Base-by-base conservation (phyloP, 345 rosid species). In the Citrus sinensis region DNA sequence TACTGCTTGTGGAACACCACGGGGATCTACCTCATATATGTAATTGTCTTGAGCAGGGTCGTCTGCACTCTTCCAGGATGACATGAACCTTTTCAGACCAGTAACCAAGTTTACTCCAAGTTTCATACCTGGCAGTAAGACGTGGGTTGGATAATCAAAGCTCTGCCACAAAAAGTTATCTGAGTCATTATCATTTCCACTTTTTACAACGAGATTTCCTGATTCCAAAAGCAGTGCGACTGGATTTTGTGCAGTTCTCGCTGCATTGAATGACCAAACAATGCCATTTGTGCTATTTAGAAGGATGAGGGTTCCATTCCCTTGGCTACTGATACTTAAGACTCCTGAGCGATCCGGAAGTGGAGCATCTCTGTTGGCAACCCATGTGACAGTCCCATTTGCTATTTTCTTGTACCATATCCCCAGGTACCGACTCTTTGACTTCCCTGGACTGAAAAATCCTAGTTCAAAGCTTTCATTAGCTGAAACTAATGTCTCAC, bases 131-230 rank as follows among this genome's bases (percentile, higher is more conserved):
- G 91, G 81, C 24, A 89, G 60, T 59, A 88, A 62, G 16, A 42
- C 4, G 4, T 42, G 51, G 39, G 87, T 86, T 10, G 86, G 88
- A 67, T 85, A 42, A 67, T 89, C 89, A 63, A 87, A 89, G 64
- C 90, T 87, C 79, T 89, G 90, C 91, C 92, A 89, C 68, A 89
- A 30, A 74, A 67, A 56, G n/a, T 54, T 59, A 9, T 51, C 66
- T 60, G 61, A 51, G 42, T 60, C 17, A 4, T 39, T 27, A 25
- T 56, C 70, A 55, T 68, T 76, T 49, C 61, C 71, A 8, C 73
- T 82, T 75, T 80, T 86, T 37, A 89, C 79, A 10, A 87, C 85
- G 5, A 89, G 81, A 73, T 89, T 87, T 61, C 92, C 91, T 6
- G 88, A 64, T 22, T 83, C 87, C 61, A 86, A 58, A 66, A 88